Base-by-base conservation (phyloP, 495 filamentous ascomycete species). In the Cairneyella variabilis region DNA sequence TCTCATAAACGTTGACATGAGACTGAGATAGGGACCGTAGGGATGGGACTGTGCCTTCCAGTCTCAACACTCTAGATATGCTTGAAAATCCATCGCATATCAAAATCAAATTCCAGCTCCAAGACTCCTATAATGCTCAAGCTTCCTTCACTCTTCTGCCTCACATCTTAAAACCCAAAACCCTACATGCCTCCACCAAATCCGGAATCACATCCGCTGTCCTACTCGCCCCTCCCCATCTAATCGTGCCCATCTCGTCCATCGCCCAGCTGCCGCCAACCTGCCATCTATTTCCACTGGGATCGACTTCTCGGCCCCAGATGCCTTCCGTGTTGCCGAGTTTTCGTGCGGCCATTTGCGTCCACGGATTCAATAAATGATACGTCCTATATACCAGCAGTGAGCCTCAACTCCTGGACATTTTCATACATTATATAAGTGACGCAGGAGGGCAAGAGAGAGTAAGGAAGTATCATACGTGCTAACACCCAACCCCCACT, bases 221-320 rank as follows among this genome's bases (percentile, higher is more conserved):
- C 12, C 53, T 49, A 30, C 70, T 71, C 34, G 67, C 59, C 36
- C 64, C 61, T 0, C 63, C 63, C 75, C 77, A 83, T 38, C 64
- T 62, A 3, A 83, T 71, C 21, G 64, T 53, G 3, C 80, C 79
- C 2, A 66, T 62, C 30, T 60, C 55, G 62, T 80, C 76, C 14
- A 80, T 63, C 6, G 74, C 76, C 64, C 78, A 85, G 36, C n/a
- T 26, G 22, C 81, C 83, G 36, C 73, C 65, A 42, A 68, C 75
- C 68, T 83, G 78, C 80, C 80, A 84, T 27, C 76, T 64, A 45
- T 62, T 77, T 36, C 78, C 79, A 57, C 73, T 78, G 4, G 45
- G 39, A 63, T 79, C 72, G n/a, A 72, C 73, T 6, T 73, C 69
- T 39, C 74, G 58, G 48, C 71, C 78, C 79, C 77, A 80, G 50